phyloP scores from a whole-genome alignment of 768 basidiomycete species.

The Tulasnella sp. region DNA sequence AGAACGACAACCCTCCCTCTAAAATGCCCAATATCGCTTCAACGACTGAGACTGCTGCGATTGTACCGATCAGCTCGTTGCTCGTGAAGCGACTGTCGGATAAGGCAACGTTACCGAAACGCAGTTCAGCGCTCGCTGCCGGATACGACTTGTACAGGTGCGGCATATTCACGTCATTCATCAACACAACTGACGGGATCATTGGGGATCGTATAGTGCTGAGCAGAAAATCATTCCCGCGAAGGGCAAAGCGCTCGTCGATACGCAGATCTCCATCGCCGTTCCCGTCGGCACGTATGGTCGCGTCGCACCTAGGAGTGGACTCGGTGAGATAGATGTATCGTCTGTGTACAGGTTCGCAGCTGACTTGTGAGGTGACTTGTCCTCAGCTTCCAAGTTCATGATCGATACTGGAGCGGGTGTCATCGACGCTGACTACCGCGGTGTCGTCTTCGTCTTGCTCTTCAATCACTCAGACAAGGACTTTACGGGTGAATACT shows the following conservation, averaged over 20 bases:
- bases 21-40: no score
- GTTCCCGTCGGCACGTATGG: constrained; percentile 92
- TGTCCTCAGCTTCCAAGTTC: constrained; percentile 72
- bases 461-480: constrained; percentile 86
- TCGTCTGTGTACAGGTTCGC: neutral
- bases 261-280: constrained; percentile 87
- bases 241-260: constrained; percentile 80
- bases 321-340: constrained; percentile 52
- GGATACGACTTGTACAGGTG: constrained; percentile 95
- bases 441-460: constrained; percentile 82
- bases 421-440: constrained; percentile 93
- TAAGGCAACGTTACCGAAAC: constrained; percentile 73
- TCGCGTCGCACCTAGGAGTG: constrained; percentile 90
- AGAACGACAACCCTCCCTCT: no score
- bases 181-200: neutral
- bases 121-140: constrained; percentile 77
- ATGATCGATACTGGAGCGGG: constrained; percentile 98
- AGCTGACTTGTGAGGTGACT: neutral
- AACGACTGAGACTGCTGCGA: no score
- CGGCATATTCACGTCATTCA: constrained; percentile 19
- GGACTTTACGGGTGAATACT: constrained; percentile 84
- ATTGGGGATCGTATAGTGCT: constrained; percentile 41
- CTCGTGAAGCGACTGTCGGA: constrained; percentile 78
- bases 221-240: constrained; percentile 79
- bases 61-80: constrained; percentile 28